phyloP scores from a whole-genome alignment of 2,329 filamentous ascomycete genomes.

The Colletotrichum liriopes region DNA sequence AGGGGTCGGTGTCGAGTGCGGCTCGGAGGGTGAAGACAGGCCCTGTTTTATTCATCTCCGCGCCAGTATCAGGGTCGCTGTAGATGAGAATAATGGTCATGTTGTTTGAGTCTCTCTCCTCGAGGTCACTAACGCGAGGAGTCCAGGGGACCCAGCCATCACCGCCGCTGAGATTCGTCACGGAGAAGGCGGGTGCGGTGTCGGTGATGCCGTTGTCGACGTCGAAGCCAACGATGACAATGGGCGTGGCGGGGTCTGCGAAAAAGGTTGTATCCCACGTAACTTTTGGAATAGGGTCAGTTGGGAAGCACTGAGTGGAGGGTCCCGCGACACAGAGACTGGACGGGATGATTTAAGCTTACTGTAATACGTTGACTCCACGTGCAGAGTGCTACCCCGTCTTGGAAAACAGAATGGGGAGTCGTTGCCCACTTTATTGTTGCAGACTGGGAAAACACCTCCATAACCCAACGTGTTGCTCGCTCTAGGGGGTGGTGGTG shows the following conservation, averaged over 20 bases:
- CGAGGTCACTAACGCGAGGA: constrained; percentile 46
- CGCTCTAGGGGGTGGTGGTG: constrained; percentile 52
- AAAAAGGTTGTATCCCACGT: constrained; percentile 52
- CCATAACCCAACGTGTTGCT: constrained; percentile 46
- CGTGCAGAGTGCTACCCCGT: constrained; percentile 48
- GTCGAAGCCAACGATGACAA: constrained; percentile 45
- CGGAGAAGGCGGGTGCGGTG: constrained; percentile 42
- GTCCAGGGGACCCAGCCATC: constrained; percentile 51
- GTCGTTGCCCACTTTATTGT: constrained; percentile 46
- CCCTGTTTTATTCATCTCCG: constrained; percentile 43
- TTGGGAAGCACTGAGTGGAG: neutral
- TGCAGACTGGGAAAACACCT: constrained; percentile 51
- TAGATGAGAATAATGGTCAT: constrained; percentile 47
- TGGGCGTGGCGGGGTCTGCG: constrained; percentile 40
- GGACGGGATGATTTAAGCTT: constrained; percentile 29
- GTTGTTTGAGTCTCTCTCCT: constrained; percentile 38
- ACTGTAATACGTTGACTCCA: constrained; percentile 54
- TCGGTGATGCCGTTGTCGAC: constrained; percentile 37
- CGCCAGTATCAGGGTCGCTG: constrained; percentile 41
- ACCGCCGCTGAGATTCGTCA: constrained; percentile 44
- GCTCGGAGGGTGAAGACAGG: constrained; percentile 47
- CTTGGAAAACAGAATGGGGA: constrained; percentile 54
- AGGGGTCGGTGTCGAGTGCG: neutral
- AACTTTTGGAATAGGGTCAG: constrained; percentile 45
- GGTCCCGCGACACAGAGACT: neutral